phyloP scores from a whole-genome alignment of 768 basidiomycete genomes.

The Coprinopsis cinerea region DNA sequence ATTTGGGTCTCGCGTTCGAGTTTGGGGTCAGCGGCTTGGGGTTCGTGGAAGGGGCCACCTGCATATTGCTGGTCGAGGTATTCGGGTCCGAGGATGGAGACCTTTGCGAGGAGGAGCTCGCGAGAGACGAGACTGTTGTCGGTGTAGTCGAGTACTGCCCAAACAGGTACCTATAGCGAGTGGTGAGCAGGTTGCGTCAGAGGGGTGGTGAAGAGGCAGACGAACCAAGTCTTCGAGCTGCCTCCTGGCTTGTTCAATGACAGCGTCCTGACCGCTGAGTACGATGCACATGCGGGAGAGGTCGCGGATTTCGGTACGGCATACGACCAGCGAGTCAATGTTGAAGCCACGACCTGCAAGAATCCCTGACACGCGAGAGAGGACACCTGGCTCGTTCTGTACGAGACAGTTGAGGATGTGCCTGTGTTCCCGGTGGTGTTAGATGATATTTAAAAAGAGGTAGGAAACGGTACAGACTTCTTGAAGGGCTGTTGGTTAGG shows the following conservation, averaged over 20 bases:
- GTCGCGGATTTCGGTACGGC: constrained; percentile 95
- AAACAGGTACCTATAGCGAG: constrained; percentile 83
- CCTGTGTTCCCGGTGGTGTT: constrained; percentile 35
- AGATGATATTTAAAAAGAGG: constrained; percentile 1
- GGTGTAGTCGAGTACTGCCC: constrained; percentile 98
- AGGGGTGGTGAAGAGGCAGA: neutral
- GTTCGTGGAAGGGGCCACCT: constrained; percentile 80
- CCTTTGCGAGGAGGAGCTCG: constrained; percentile 91
- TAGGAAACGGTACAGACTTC: constrained; percentile 47
- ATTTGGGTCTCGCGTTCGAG: constrained; percentile 65
- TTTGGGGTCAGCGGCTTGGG: constrained; percentile 41
- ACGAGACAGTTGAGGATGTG: constrained; percentile 97
- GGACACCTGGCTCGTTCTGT: constrained; percentile 99
- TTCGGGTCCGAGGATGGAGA: constrained; percentile 96
- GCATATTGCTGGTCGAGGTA: constrained; percentile 89
- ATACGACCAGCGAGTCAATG: constrained; percentile 97
- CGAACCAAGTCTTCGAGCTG: constrained; percentile 91
- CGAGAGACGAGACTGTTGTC: constrained; percentile 87
- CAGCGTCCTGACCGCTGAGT: constrained; percentile 92
- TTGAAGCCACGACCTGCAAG: constrained; percentile 97
- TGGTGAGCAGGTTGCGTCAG: neutral
- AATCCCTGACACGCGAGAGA: constrained; percentile 96
- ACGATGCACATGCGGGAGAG: constrained; percentile 98
- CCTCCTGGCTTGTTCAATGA: constrained; percentile 93
- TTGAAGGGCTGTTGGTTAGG: constrained; percentile 90